Conservation (phyloP, 2,329 filamentous ascomycete genomes). For the Epichloe aotearoae region DNA sequence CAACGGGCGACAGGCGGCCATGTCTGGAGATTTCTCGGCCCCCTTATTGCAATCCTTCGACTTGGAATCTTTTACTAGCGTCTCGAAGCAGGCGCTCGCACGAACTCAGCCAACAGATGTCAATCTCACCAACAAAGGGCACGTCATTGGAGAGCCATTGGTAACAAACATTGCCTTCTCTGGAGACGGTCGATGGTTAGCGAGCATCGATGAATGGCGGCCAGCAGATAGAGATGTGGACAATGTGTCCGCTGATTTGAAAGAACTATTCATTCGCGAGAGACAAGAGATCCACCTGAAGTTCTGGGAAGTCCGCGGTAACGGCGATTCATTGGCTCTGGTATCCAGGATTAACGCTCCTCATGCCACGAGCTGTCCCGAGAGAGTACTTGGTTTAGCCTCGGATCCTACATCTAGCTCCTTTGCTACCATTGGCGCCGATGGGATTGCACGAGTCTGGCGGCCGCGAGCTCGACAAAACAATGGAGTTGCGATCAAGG, state of each 20-base stretch:
- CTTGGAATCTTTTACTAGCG: slow-evolving; percentile 60
- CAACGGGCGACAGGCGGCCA: slow-evolving; percentile 41
- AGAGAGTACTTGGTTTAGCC: slow-evolving; percentile 57
- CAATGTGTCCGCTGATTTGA: slow-evolving; percentile 22
- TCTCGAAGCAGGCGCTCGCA: slow-evolving; percentile 78
- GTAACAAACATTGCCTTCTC: slow-evolving; percentile 66
- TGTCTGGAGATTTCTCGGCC: slow-evolving; percentile 38
- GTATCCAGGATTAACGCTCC: slow-evolving; percentile 75
- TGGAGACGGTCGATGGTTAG: slow-evolving; percentile 75
- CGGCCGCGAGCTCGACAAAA: slow-evolving; percentile 55
- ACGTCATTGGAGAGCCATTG: slow-evolving; percentile 62
- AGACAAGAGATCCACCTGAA: slow-evolving; percentile 70
- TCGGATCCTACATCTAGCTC: slow-evolving; percentile 54
- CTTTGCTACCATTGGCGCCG: slow-evolving; percentile 77
- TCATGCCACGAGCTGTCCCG: slow-evolving; percentile 46
- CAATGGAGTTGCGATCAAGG: slow-evolving; percentile 52
- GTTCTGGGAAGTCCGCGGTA: slow-evolving; percentile 64
- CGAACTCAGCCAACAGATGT: slow-evolving; percentile 76
- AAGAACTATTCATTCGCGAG: slow-evolving; percentile 33
- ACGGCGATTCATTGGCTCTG: slow-evolving; percentile 52
- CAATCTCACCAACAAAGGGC: slow-evolving; percentile 60
- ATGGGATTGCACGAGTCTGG: slow-evolving; percentile 71
- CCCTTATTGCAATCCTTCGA: slow-evolving; percentile 74
- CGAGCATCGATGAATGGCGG: slow-evolving; percentile 82
- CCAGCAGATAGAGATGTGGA: slow-evolving; percentile 58